Evolutionary conservation across 805 yeast genomes (phyloP).

Genomic region (Ogataea ganodermae): DNA sequence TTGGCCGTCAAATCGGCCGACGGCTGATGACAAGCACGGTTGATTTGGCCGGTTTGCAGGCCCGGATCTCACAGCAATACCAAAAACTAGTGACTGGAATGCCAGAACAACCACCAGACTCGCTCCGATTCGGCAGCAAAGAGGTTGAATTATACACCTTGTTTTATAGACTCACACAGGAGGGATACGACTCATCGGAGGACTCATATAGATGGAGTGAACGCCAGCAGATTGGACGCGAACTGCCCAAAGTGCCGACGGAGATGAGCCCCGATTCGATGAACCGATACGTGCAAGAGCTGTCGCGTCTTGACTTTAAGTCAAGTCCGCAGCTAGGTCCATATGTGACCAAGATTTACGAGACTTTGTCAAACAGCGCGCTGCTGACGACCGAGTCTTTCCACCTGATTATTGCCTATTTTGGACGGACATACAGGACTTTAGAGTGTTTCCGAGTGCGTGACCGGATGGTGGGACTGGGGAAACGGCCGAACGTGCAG

Average conservation of each 20-base stretch:
- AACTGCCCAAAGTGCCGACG: constrained; percentile 15
- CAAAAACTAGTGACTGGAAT: not conserved
- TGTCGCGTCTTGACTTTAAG: constrained; percentile 11
- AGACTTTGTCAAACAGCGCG: constrained; percentile 11
- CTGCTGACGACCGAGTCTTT: constrained; percentile 12
- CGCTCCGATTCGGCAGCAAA: constrained; percentile 1
- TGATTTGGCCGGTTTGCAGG: not conserved
- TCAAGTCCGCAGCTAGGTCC: constrained; percentile 4
- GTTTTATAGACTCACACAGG: constrained; percentile 7
- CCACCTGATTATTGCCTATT: constrained; percentile 13
- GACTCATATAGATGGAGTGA: constrained; percentile 11
- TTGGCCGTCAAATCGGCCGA: too few relatives aligned
- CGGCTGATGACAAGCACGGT: not conserved
- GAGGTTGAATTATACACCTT: constrained; percentile 9
- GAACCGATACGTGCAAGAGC: constrained; percentile 11
- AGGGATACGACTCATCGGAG: not conserved
- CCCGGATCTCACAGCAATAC: not conserved
- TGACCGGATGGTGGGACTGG: constrained; percentile 16
- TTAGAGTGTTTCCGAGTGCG: constrained; percentile 15
- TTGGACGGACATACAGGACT: constrained; percentile 14
- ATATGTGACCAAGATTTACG: constrained; percentile 11
- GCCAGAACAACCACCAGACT: not conserved
- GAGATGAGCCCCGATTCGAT: constrained; percentile 3
- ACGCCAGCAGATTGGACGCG: not conserved
- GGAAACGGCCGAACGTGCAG: constrained; percentile 13